phyloP scores from a whole-genome alignment of 768 basidiomycete species.

The Asterophora parasitica region DNA sequence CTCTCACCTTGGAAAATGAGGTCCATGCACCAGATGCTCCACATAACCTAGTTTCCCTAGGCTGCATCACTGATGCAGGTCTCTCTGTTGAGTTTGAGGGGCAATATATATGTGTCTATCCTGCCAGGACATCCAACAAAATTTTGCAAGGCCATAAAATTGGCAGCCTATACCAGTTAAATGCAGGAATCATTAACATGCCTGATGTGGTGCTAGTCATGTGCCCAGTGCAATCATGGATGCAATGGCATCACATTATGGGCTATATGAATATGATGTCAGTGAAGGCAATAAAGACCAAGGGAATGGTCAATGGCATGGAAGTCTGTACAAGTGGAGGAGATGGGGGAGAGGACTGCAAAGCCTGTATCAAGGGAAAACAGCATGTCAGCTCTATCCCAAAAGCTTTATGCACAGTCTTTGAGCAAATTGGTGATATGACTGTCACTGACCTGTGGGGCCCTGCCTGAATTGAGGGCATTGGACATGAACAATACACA shows the following conservation, averaged over 20 bases:
- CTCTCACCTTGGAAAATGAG: too few species aligned
- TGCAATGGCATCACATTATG: constrained; percentile 24
- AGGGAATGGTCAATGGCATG: constrained; percentile 19
- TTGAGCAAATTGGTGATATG: constrained; percentile 9
- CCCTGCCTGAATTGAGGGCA: constrained; percentile 18
- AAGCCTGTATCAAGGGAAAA: constrained; percentile 33
- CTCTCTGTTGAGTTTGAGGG: constrained; percentile 1
- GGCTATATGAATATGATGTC: constrained; percentile 21
- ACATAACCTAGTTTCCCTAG: constrained; percentile 3
- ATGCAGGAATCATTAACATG: constrained; percentile 4
- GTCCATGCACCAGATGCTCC: too few species aligned
- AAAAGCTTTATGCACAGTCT: constrained; percentile 19
- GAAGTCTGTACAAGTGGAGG: constrained; percentile 12
- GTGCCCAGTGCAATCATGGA: constrained; percentile 18
- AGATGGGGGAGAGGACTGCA: constrained; percentile 20
- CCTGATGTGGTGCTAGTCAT: constrained; percentile 8
- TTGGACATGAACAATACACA: constrained; percentile 21
- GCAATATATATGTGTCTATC: background rate
- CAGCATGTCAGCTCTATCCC: constrained; percentile 26
- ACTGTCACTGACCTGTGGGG: constrained; percentile 28
- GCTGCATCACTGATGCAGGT: constrained; percentile 13
- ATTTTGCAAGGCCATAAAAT: constrained; percentile 4
- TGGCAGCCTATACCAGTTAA: constrained; percentile 17
- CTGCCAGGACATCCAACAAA: too few species aligned
- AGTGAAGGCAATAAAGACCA: constrained; percentile 14